A percentile compares a stretch with the other conserved stretches of the same genome.
phyloP scores from a whole-genome alignment of 805 yeast species.

The Barnettozyma salicaria region DNA sequence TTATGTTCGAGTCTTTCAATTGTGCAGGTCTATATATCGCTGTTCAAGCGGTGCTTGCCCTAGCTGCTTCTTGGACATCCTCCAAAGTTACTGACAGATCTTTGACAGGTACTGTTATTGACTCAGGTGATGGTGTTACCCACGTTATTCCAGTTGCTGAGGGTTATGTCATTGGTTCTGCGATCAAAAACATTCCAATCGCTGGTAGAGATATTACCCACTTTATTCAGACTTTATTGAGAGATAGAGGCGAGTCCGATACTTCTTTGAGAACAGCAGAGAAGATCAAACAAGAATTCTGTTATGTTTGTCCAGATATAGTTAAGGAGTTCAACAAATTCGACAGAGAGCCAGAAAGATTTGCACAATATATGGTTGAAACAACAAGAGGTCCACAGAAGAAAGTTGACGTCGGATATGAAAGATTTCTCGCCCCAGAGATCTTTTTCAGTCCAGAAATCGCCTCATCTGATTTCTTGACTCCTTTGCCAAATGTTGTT shows the following conservation, averaged over 20 bases:
- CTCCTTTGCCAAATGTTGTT: conserved; percentile 94
- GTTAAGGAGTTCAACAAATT: conserved; percentile 93
- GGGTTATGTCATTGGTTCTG: conserved; percentile 97
- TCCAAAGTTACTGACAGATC: conserved; percentile 93
- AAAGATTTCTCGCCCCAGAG: conserved; percentile 97
- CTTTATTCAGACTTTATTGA: conserved; percentile 84
- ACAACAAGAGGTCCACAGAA: conserved; percentile 53
- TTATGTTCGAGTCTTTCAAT: conserved; percentile 97
- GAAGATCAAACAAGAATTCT: conserved; percentile 90
- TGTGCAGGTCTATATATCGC: conserved; percentile 99
- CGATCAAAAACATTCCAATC: conserved; percentile 94
- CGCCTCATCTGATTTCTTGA: conserved; percentile 88
- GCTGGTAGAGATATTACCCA: conserved; percentile 98
- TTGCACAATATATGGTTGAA: conserved; percentile 89
- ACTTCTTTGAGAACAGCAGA: conserved; percentile 95
- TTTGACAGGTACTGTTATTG: conserved; percentile 96
- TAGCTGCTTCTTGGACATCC: conserved; percentile 99
- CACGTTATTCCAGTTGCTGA: conserved; percentile 99
- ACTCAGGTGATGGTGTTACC: conserved; percentile 98
- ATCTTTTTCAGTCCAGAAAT: conserved; percentile 98
- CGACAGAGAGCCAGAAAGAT: conserved; percentile 89
- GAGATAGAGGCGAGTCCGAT: conserved; percentile 96
- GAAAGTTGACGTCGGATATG: conserved; percentile 91
- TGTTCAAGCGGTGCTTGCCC: conserved; percentile 96
- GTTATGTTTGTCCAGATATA: conserved; percentile 96